phyloP scores from a whole-genome alignment of 1,139 yeast genomes.

The Kodamaea arcana region DNA sequence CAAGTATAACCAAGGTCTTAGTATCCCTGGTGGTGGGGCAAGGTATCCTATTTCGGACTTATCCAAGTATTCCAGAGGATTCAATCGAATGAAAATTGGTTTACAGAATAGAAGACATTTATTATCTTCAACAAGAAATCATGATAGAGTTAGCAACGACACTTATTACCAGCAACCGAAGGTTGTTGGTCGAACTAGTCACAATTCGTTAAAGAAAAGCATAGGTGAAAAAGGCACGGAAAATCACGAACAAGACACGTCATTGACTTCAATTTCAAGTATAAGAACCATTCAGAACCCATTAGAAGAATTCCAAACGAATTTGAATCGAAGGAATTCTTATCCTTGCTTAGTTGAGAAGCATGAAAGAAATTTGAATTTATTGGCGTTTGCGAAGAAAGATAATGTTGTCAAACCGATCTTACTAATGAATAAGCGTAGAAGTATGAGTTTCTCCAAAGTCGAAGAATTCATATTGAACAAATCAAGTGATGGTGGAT shows the following conservation, averaged over 20 bases:
- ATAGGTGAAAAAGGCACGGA: not conserved
- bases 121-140: constrained; percentile 7
- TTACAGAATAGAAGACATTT: constrained; percentile 23
- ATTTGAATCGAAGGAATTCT: constrained; percentile 43
- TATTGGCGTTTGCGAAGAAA: constrained; percentile 21
- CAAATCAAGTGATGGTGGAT: constrained; percentile 5
- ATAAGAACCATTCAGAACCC: constrained; percentile 4
- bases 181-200: constrained; percentile 2
- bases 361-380: constrained; percentile 28
- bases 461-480: constrained; percentile 33
- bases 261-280: not conserved
- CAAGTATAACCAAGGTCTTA: constrained; percentile 12
- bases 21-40: constrained; percentile 1
- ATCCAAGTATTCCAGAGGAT: constrained; percentile 32
- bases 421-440: constrained; percentile 4
- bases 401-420: constrained; percentile 5
- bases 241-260: not conserved
- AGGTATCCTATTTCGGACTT: constrained; percentile 14
- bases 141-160: not conserved
- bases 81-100: constrained; percentile 36
- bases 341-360: constrained; percentile 29
- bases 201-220: not conserved
- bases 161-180: not conserved
- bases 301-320: constrained; percentile 17
- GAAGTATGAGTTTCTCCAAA: constrained; percentile 42